Evolutionary conservation across 306 rosid genomes (phyloP).

Genomic region (Vicia villosa): DNA sequence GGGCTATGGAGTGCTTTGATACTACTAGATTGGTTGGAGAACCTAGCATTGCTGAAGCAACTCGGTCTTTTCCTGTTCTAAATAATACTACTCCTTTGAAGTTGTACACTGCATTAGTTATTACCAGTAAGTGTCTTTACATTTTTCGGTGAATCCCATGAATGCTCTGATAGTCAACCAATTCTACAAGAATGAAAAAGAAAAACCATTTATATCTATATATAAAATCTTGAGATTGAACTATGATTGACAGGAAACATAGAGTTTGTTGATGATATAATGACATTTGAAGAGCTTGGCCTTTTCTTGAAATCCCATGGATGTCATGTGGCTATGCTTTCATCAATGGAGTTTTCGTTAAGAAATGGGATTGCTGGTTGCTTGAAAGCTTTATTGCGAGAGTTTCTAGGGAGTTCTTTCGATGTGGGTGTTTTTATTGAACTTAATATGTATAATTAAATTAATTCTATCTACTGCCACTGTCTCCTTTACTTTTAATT

Average conservation of each 20-base stretch:
- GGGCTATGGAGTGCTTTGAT: conserved; percentile 68
- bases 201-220: conserved; percentile 6
- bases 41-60: conserved; percentile 55
- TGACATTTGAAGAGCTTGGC: conserved; percentile 84
- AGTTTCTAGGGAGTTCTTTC: conserved; percentile 51
- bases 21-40: conserved; percentile 50
- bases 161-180: conserved; percentile 25
- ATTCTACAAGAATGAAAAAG: conserved; percentile 15
- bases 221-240: conserved; percentile 24
- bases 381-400: conserved; percentile 73
- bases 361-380: conserved; percentile 89
- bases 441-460: conserved; percentile 20
- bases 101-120: conserved; percentile 71
- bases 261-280: conserved; percentile 86
- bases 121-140: conserved; percentile 61
- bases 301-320: conserved; percentile 74
- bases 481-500: conserved; percentile 30
- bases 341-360: conserved; percentile 66
- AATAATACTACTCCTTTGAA: conserved; percentile 45
- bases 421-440: conserved; percentile 56
- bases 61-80: conserved; percentile 62
- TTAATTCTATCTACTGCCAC: conserved; percentile 28
- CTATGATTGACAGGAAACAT: conserved; percentile 68
- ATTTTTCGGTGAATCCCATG: conserved; percentile 10
- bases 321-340: conserved; percentile 80